A percentile compares a stretch with the other conserved stretches of the same genome.
Conservation (phyloP, 192 early-diverging fungal species). For the Geranomyces variabilis region DNA sequence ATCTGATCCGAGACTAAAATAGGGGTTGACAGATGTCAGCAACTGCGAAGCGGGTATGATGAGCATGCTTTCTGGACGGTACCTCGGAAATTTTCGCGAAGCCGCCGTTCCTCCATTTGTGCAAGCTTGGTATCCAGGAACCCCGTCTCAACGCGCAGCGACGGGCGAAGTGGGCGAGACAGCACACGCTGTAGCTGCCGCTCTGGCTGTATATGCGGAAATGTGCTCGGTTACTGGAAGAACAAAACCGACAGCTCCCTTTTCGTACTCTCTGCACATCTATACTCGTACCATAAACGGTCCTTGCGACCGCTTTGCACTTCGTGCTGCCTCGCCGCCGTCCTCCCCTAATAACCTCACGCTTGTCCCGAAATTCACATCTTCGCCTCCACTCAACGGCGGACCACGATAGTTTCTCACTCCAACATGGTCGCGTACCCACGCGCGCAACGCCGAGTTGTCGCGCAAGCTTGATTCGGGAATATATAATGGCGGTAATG, state of each 20-base stretch:
- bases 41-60: background rate
- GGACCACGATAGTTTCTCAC: conserved; percentile 23
- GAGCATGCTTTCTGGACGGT: background rate
- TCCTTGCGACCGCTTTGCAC: conserved; percentile 45
- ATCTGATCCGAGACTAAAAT: conserved; percentile 35
- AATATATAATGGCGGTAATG: conserved; percentile 34
- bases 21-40: background rate
- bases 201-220: conserved; percentile 30
- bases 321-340: background rate
- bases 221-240: background rate
- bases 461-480: conserved; percentile 40
- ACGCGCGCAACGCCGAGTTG: conserved; percentile 41
- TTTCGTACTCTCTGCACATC: background rate
- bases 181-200: conserved; percentile 27
- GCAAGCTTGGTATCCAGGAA: conserved; percentile 42
- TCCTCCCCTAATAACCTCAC: background rate
- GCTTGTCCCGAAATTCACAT: background rate
- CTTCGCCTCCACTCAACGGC: conserved; percentile 17
- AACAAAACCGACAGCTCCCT: background rate
- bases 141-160: conserved; percentile 47
- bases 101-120: conserved; percentile 36
- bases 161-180: conserved; percentile 39
- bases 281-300: conserved; percentile 47
- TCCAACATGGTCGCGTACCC: conserved; percentile 40
- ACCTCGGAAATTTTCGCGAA: conserved; percentile 38